Evolutionary conservation across 495 filamentous ascomycete species (phyloP), one percentile per base, ranked within the genome.

Genomic region (Penicillium paxilli): DNA sequence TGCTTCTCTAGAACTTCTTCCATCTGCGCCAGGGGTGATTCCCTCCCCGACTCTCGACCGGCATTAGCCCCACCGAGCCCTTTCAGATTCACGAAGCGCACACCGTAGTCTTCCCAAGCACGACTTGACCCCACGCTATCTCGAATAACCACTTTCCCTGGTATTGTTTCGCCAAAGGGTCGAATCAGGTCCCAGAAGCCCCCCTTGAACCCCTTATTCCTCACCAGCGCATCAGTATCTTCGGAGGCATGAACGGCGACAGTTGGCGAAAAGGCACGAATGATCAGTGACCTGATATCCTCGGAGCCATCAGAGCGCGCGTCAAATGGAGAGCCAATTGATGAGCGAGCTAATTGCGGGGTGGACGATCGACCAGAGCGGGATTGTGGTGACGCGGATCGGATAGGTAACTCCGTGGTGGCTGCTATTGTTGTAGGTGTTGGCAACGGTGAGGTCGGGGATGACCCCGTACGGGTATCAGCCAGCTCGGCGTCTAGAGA

Each of bases 161-260:
- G 83, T 0, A 98, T 77, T 32, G 79, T 81, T 67, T 98, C 94
- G n/a, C 93, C 94, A 72, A 92, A 98, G 4, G 93, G 92, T 42
- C 92, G 77, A 28, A 98, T 71, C 47, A 98, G 70, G 64, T 92
- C 89, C 76, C 88, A 85, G 44, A 98, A 80, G 0, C 92, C 92
- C 17, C 81, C 82, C 19, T 77, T 67, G 57, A 98, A 92, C 16
- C 94, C 94, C 74, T 98, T 98, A 53, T 90, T 86, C 49, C 76
- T 79, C 28, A 90, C 80, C 47, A 98, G 67, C 33, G 87, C 80
- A 61, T 98, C 87, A 9, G 89, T 92, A 60, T 96, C 95, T 16
- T 78, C 68, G 1, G 91, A 96, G 14, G 90, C 84, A 62, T 91
- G 87, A 3, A 98, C 80, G 0, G 88, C 89, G 21, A 98, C 82